Percentiles rank a stretch among this genome's conserved stretches.
phyloP scores from a whole-genome alignment of 2,329 filamentous ascomycete species.

The Botrytis pseudocinerea region DNA sequence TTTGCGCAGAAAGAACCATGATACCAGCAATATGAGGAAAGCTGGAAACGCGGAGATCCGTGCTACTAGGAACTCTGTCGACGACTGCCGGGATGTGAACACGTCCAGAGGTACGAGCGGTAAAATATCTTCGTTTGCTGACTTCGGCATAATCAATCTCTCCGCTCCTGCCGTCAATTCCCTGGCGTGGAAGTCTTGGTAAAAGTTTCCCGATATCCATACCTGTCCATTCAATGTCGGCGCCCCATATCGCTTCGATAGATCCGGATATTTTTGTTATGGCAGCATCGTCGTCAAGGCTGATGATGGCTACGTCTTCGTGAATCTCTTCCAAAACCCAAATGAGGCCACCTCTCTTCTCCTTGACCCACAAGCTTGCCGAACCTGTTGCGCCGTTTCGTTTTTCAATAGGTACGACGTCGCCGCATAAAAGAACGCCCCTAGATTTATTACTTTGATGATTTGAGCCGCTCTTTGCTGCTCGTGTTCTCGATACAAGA shows the following conservation, averaged over 20 bases:
- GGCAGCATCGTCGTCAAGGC: constrained; percentile 74
- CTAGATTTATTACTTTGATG: constrained; percentile 74
- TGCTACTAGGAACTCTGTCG: constrained; percentile 67
- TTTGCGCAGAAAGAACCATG: constrained; percentile 80
- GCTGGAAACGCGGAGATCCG: constrained; percentile 81
- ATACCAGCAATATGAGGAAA: constrained; percentile 98
- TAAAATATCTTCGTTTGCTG: constrained; percentile 73
- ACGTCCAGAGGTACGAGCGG: constrained; percentile 73
- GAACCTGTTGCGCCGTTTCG: constrained; percentile 89
- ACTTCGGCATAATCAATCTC: constrained; percentile 79
- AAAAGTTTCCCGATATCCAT: constrained; percentile 77
- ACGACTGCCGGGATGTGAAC: constrained; percentile 84
- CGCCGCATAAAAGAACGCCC: constrained; percentile 89
- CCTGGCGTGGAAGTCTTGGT: constrained; percentile 77
- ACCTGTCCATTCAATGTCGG: constrained; percentile 63
- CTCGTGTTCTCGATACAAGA: constrained; percentile 45
- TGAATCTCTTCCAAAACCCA: constrained; percentile 99
- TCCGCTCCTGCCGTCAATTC: constrained; percentile 67
- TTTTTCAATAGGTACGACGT: constrained; percentile 98
- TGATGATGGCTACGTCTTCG: constrained; percentile 81
- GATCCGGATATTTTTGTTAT: constrained; percentile 72
- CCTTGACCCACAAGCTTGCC: constrained; percentile 97
- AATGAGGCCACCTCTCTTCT: constrained; percentile 89
- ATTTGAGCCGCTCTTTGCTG: constrained; percentile 51
- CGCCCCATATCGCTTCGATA: constrained; percentile 84